These are phyloP conservation scores for Serendipita indica DNA, from an alignment of 768 basidiomycete species.

Conservation along the genomic window DNA sequence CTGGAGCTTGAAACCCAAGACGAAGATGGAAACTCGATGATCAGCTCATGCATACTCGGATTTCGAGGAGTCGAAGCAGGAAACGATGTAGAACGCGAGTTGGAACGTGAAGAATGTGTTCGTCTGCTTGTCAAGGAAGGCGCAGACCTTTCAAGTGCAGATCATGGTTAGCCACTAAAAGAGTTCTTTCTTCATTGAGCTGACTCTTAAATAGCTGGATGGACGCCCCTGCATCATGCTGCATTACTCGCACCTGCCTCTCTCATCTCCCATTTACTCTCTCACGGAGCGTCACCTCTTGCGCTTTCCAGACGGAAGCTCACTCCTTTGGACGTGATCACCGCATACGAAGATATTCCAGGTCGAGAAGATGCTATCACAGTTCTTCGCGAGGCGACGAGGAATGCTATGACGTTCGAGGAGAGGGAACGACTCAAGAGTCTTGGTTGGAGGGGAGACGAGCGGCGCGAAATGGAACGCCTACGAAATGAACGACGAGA, in stretches of 20 bases:
- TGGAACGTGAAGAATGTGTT: constrained; percentile 85
- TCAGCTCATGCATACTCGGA: neutral
- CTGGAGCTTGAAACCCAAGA: constrained; percentile 59
- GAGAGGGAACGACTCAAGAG: constrained; percentile 13
- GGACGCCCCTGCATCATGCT: constrained; percentile 91
- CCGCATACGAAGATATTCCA: constrained; percentile 64
- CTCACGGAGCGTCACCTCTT: constrained; percentile 77
- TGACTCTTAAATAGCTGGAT: constrained; percentile 46
- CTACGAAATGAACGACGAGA: constrained; percentile 43
- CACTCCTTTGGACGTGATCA: constrained; percentile 80
- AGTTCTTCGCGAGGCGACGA: constrained; percentile 82
- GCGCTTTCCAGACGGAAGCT: constrained; percentile 61
- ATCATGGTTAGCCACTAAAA: constrained; percentile 35
- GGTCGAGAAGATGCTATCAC: constrained; percentile 75
- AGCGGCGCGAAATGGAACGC: constrained; percentile 49
- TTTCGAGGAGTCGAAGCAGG: neutral
- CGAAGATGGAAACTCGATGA: constrained; percentile 62
- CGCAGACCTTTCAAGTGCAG: constrained; percentile 43
- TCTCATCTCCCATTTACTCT: constrained; percentile 81
- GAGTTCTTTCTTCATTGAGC: neutral
- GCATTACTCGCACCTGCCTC: constrained; percentile 80
- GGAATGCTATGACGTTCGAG: constrained; percentile 27
- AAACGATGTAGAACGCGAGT: constrained; percentile 41
- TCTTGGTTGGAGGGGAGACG: constrained; percentile 58
- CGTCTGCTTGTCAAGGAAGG: constrained; percentile 66